phyloP scores from a whole-genome alignment of 768 basidiomycete genomes.

The Tulasnella sp. region DNA sequence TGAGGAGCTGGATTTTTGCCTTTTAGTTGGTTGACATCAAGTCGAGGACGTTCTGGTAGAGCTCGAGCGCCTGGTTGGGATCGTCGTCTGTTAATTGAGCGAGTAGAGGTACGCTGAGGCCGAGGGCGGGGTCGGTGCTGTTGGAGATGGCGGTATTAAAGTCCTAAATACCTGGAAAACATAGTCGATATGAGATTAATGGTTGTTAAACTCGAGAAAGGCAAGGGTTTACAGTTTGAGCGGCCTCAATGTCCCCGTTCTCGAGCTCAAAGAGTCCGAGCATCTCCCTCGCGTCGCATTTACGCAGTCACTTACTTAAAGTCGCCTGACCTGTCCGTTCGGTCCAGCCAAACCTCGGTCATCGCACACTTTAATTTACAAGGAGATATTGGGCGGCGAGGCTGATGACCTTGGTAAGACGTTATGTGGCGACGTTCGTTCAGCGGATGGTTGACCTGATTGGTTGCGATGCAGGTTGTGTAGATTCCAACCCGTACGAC shows the following conservation, averaged over 20 bases:
- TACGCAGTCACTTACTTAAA: too few relatives aligned
- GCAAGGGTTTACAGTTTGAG: slow-evolving; percentile 45
- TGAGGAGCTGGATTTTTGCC: slow-evolving; percentile 40
- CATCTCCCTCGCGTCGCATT: slow-evolving; percentile 72
- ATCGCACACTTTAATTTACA: too few relatives aligned
- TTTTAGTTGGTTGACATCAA: slow-evolving; percentile 58
- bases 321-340: too few relatives aligned
- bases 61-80: slow-evolving; percentile 55
- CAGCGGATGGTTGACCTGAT: too few relatives aligned
- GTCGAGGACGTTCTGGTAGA: slow-evolving; percentile 74
- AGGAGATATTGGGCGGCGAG: too few relatives aligned
- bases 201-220: neutral
- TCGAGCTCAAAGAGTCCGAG: slow-evolving; percentile 71
- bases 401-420: too few relatives aligned
- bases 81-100: slow-evolving; percentile 75
- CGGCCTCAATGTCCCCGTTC: slow-evolving; percentile 60
- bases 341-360: too few relatives aligned
- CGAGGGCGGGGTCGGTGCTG: slow-evolving; percentile 47
- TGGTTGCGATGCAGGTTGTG: too few relatives aligned
- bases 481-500: too few relatives aligned
- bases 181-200: neutral
- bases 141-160: slow-evolving; percentile 46
- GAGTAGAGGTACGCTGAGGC: slow-evolving; percentile 81
- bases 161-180: slow-evolving; percentile 47
- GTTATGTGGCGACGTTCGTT: too few relatives aligned